phyloP scores from a whole-genome alignment of 192 early-diverging fungal genomes.

The Phlyctochytrium arcticum region DNA sequence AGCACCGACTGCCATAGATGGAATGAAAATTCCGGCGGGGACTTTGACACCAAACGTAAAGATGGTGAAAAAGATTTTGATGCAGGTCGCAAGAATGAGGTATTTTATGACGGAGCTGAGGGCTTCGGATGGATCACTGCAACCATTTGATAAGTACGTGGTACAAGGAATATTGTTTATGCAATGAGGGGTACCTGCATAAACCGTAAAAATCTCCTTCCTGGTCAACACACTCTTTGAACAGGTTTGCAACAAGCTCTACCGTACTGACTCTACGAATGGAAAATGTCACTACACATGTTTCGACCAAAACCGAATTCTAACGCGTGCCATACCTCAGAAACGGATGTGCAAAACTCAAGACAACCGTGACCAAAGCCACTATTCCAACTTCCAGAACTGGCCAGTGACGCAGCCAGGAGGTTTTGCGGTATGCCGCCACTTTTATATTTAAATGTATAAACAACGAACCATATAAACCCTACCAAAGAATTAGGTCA shows the following conservation, averaged over 20 bases:
- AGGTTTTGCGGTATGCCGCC: slow-evolving; percentile 26
- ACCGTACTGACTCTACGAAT: slow-evolving; percentile 30
- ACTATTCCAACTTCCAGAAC: slow-evolving; percentile 45
- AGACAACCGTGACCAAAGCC: slow-evolving; percentile 44
- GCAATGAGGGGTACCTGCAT: too few relatives aligned
- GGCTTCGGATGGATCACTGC: slow-evolving; percentile 2
- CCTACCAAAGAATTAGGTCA: slow-evolving; percentile 17
- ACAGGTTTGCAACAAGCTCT: slow-evolving; percentile 51
- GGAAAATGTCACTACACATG: background rate
- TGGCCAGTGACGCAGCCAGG: slow-evolving; percentile 28
- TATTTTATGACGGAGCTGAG: slow-evolving; percentile 10
- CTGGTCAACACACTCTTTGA: slow-evolving; percentile 52
- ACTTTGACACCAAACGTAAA: slow-evolving; percentile 52
- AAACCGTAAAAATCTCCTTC: slow-evolving; percentile 48
- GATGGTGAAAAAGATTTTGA: slow-evolving; percentile 47
- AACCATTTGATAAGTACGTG: background rate
- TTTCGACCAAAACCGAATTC: background rate
- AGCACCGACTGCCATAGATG: slow-evolving; percentile 92
- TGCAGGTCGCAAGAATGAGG: slow-evolving; percentile 35
- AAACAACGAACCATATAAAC: slow-evolving; percentile 47
- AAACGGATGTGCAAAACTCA: slow-evolving; percentile 43
- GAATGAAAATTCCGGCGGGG: slow-evolving; percentile 65
- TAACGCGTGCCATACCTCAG: slow-evolving; percentile 33
- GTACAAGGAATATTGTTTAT: background rate
- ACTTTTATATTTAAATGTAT: slow-evolving; percentile 43